Evolutionary conservation across 2,329 filamentous ascomycete genomes (phyloP).

Genomic region (Basipetospora sp.): DNA sequence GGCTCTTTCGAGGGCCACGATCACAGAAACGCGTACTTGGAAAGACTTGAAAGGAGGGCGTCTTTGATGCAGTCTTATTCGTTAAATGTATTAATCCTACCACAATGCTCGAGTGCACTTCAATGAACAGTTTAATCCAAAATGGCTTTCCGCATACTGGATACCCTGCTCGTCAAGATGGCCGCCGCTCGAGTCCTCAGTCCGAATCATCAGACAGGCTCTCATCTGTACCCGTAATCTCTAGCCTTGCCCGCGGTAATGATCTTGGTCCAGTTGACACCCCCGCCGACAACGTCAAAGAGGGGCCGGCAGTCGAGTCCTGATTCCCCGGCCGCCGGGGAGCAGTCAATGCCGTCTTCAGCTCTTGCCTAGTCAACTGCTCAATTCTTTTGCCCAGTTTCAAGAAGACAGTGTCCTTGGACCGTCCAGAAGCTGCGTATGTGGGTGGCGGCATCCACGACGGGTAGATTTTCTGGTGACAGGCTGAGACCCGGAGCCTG

Average conservation of each 20-base stretch:
- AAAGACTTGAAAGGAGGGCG: background rate
- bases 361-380: constrained; percentile 6
- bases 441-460: constrained; percentile 17
- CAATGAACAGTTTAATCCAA: background rate
- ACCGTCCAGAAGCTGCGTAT: background rate
- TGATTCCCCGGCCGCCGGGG: constrained; percentile 7
- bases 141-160: background rate
- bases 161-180: background rate
- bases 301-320: constrained; percentile 13
- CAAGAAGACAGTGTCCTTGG: constrained; percentile 7
- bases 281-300: constrained; percentile 6
- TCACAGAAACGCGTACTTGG: background rate
- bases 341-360: constrained; percentile 10
- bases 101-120: background rate
- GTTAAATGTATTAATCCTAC: constrained; percentile 1
- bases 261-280: constrained; percentile 1
- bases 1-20: no score
- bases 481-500: constrained; percentile 13
- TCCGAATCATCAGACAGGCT: background rate
- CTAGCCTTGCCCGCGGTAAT: background rate
- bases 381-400: constrained; percentile 2
- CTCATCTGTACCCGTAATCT: background rate
- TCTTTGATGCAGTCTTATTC: background rate
- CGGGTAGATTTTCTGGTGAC: constrained; percentile 20
- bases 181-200: background rate